Evolutionary conservation across 805 yeast species (phyloP), one percentile per base, ranked within the genome.

Genomic region (Wickerhamomyces alni): DNA sequence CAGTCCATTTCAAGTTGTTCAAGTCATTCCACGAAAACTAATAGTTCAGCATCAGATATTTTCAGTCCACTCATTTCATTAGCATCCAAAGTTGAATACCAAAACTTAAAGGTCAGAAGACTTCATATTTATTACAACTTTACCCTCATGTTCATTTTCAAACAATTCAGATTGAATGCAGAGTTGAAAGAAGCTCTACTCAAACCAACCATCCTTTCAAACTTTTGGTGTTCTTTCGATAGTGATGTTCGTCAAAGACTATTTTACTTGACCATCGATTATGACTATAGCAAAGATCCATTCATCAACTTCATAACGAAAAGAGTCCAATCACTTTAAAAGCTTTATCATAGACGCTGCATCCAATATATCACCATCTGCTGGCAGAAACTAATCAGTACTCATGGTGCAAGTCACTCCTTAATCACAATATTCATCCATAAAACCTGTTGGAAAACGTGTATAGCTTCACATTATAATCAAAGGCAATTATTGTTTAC

Each of bases 111-210:
- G 29, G 33, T 34, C 4, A 45, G 43, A 35, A 38, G 52, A 13
- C 31, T 49, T 8, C 55, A 50, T 30, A 28, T 45, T 15, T 48
- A 46, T 40, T 51, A 48, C 37, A 48, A 48, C 30, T 50, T 30
- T 30, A 35, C 40, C 1, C 9, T 51, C 2, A 30, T 27, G 4
- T 50, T 43, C 44, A 39, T 53, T 4, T 11, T 32, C 11, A 37
- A 32, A n/a, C 36, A 43, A 11, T 48, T 45, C 37, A 36, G 32
- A 13, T 15, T 44, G 12, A 18, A 30, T 9, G 17, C n/a, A 2
- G 33, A 31, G 2, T 24, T 38, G 15, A 36, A 31, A 28, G 26
- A 15, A 7, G 1, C 35, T 4, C 26, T 50, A 2, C 30, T 33
- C 6, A 11, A 30, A 8, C 40, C 40, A 4, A 28, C 45, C 3